phyloP scores from a whole-genome alignment of 306 rosid species.

The Castanopsis chinensis region DNA sequence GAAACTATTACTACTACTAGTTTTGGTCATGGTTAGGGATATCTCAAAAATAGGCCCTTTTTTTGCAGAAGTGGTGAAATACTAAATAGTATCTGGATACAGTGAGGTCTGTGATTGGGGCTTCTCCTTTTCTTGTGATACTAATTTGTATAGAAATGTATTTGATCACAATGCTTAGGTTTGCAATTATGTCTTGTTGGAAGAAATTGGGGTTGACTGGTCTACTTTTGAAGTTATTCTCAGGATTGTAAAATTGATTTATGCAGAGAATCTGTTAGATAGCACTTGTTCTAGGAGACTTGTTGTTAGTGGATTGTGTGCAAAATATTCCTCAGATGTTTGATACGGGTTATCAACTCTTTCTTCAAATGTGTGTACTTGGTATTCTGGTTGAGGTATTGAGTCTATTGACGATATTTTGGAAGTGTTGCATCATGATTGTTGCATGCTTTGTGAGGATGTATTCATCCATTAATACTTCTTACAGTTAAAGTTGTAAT shows the following conservation, averaged over 20 bases:
- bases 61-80: not conserved
- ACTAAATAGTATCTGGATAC: not conserved
- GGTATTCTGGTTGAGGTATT: not conserved
- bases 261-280: not conserved
- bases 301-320: not conserved
- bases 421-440: not conserved
- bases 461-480: not conserved
- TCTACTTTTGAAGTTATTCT: not conserved
- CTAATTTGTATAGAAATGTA: not conserved
- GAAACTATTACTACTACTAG: too few species aligned
- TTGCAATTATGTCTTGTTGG: not conserved
- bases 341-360: not conserved
- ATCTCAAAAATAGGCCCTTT: not conserved
- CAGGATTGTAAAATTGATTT: not conserved
- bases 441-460: not conserved
- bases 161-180: not conserved
- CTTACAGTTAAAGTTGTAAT: not conserved
- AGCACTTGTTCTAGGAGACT: not conserved
- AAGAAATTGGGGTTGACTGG: not conserved
- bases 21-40: not conserved
- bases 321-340: not conserved
- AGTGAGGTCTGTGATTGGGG: not conserved
- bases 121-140: not conserved
- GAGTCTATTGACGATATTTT: not conserved
- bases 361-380: not conserved